phyloP scores from a whole-genome alignment of 2,329 filamentous ascomycete species.

The Dactylellina drechsleri region DNA sequence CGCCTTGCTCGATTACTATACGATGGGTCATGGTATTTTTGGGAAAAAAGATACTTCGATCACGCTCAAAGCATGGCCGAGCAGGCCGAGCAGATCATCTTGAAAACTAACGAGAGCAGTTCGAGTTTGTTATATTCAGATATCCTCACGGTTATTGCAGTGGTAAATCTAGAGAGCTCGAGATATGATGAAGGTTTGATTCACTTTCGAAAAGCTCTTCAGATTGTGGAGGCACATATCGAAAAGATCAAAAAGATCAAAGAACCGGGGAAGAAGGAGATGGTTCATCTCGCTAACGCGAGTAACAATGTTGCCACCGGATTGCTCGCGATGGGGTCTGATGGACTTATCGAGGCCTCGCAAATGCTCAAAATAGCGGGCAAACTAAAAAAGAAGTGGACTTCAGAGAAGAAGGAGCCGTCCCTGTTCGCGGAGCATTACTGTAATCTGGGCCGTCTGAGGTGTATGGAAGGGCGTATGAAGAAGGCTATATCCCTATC shows the following conservation, averaged over 20 bases:
- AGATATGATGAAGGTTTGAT: slow-evolving; percentile 3
- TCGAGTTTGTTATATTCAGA: slow-evolving; percentile 4
- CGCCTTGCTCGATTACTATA: slow-evolving; percentile 3
- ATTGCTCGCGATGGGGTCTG: slow-evolving; percentile 3
- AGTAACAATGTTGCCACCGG: slow-evolving; percentile 18
- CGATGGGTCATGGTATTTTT: slow-evolving; percentile 15
- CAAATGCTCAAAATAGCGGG: too few species aligned
- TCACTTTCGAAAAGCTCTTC: neutral
- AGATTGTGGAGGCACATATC: too few species aligned
- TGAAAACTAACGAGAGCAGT: neutral
- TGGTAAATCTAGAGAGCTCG: slow-evolving; percentile 17
- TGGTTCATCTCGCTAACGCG: slow-evolving; percentile 9
- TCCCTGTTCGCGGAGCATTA: slow-evolving; percentile 17
- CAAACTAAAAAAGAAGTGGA: too few species aligned
- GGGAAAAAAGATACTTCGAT: slow-evolving; percentile 6
- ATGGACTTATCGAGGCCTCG: neutral
- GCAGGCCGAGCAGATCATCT: neutral
- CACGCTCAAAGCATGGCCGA: neutral
- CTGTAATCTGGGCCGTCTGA: slow-evolving; percentile 11
- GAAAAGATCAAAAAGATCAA: neutral
- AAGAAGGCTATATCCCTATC: too few species aligned
- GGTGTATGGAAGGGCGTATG: neutral
- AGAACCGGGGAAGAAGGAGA: slow-evolving; percentile 6
- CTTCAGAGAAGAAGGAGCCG: neutral
- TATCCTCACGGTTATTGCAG: slow-evolving; percentile 13